These are phyloP conservation scores for Nothomitra cinnamomea DNA, from an alignment of 2,329 filamentous ascomycete genomes.

Conservation along the genomic window DNA sequence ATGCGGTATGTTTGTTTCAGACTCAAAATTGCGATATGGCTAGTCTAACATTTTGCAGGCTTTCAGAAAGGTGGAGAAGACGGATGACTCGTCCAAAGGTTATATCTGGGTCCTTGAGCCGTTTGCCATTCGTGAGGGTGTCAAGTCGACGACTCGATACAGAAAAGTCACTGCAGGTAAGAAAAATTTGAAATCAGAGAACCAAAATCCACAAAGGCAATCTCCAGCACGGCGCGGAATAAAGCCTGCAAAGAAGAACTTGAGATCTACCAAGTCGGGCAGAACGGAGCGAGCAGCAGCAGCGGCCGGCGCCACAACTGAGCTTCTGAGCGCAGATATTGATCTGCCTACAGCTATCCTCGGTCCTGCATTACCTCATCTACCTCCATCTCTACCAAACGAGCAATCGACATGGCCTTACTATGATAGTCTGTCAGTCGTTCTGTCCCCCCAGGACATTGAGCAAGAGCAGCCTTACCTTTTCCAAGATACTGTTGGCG, in stretches of 20 bases:
- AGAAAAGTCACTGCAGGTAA: conserved; percentile 29
- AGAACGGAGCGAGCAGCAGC: background rate
- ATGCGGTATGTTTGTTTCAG: conserved; percentile 44
- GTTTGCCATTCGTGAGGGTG: conserved; percentile 50
- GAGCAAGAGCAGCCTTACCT: conserved; percentile 1
- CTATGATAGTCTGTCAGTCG: background rate
- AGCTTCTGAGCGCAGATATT: background rate
- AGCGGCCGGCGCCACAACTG: background rate
- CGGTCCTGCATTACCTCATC: background rate
- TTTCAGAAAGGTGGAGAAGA: conserved; percentile 34
- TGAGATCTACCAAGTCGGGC: background rate
- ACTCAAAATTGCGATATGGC: conserved; percentile 10
- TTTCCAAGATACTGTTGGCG: background rate
- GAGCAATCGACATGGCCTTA: background rate
- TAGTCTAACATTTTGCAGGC: conserved; percentile 23
- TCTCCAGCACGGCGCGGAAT: background rate
- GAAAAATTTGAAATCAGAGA: background rate
- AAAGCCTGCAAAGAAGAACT: background rate
- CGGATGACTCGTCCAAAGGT: conserved; percentile 43
- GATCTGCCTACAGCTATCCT: background rate
- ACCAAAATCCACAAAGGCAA: background rate
- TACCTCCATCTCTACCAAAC: background rate
- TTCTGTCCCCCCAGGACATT: background rate
- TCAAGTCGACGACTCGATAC: conserved; percentile 74
- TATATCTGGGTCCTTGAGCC: conserved; percentile 62